Base-by-base conservation (phyloP, 108 stramenopile species). In the Cyclotella cryptica region DNA sequence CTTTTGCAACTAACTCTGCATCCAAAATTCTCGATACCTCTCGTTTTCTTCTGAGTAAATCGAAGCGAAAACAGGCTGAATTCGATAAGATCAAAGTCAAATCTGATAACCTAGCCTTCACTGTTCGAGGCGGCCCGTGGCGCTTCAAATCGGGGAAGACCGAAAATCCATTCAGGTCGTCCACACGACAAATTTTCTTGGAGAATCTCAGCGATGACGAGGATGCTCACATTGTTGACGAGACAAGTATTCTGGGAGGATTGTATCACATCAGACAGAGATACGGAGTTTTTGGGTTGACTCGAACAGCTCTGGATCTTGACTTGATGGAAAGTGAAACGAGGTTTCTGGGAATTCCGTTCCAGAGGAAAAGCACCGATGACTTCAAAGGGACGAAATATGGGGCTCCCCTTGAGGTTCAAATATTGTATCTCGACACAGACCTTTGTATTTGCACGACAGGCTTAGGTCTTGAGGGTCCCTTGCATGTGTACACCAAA, bases 401-500 rank as follows among this genome's bases (percentile, higher is more conserved):
- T 46, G 76, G 85, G 22, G 41, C 69, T 21, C 83, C 85, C 40
- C 49, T 85, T 35, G 73, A 75, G 64, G 35, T 88, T 27, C 85
- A 86, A 65, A 61, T 90, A 14, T 45, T 90, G 28, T 90, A 90
- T 73, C 63, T 85, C 40, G 89, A 90, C 61, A 72, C 57, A 28
- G 87, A 90, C 77, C 65, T 90, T 12, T 90, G 89, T 68, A 78
- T 90, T 57, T 70, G 71, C 17, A 85, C 85, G 9, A 78, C 86
- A 26, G 75, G 71, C 30, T 61, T 72, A 29, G 77, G 71, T 14
- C 28, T 71, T 5, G 69, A 89, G 41, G 75, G 79, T 3, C 79
- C 86, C 11, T 79, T 88, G 44, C 80, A 78, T 41, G 87, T 90
- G 17, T 90, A 88, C 62, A 90, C 89, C 19, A 86, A 86, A 64